Evolutionary conservation across 306 rosid genomes (phyloP), one percentile per base, ranked within the genome.

Genomic region (Astragalus membranaceus): DNA sequence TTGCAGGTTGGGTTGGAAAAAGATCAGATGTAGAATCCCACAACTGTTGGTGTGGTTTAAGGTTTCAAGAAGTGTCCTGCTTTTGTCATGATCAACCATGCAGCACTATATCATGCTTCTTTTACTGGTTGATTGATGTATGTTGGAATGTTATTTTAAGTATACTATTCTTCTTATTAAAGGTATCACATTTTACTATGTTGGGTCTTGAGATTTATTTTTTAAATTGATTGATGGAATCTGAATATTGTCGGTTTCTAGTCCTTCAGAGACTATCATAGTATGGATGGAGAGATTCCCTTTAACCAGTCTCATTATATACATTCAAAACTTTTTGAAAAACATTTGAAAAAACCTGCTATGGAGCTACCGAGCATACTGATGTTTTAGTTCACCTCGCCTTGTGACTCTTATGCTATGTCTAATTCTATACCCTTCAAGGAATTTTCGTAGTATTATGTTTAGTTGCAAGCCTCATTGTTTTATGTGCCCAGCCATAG

Each of bases 91-190:
- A 81, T 78, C 88, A 82, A 74, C 95, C 77, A 49, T 80, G 88
- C 95, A 67, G 86, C 76, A 74, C 88, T 88, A 72, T 78, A 81
- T 78, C 83, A 76, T 83, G 88, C 85, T 84, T 84, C 89, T 87
- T 86, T 89, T 85, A 78, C 87, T 85, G 66, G 84, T 85, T 85
- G 86, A 86, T 88, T 88, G 88, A 85, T 91, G 96, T 87, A 87
- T 89, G 99, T 87, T 89, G 74, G 84, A 87, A 79, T 82, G 81
- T 84, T 79, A 79, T 75, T 83, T 81, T 51, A 71, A 79, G 54
- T 69, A 76, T 63, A 76, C 57, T 64, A 42, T 68, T 77, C 41
- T 39, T 56, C 51, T 69, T 69, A 50, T 65, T 73, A 7, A 77
- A 74, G 54, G 17, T 76, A 78, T 30, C 75, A 60, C 60, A 50